A percentile compares a stretch with the other conserved stretches of the same genome.
These are phyloP conservation scores for Cryphonectria naterciae DNA, from an alignment of 2,329 filamentous ascomycete genomes.

Conservation along the genomic window DNA sequence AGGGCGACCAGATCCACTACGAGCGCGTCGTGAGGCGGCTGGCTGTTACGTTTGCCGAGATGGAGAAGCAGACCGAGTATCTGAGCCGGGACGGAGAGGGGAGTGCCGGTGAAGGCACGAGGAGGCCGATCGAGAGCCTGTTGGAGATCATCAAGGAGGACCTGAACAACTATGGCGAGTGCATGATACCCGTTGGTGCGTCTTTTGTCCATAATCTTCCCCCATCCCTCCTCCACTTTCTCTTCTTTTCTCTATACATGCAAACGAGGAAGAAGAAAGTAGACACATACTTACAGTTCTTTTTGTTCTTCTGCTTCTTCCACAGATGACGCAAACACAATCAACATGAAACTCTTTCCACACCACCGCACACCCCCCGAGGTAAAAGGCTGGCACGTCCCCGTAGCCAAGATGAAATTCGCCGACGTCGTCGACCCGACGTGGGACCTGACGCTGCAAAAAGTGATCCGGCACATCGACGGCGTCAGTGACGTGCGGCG, in stretches of 20 bases:
- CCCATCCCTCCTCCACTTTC: neutral
- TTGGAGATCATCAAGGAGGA: constrained; percentile 83
- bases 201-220: constrained; percentile 27
- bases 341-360: constrained; percentile 95
- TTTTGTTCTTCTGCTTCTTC: no score
- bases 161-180: constrained; percentile 95
- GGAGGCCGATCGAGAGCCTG: constrained; percentile 79
- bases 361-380: constrained; percentile 75
- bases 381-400: constrained; percentile 88
- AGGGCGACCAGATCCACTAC: constrained; percentile 74
- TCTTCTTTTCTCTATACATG: neutral
- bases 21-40: constrained; percentile 85
- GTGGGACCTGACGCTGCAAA: constrained; percentile 77
- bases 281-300: constrained; percentile 24
- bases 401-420: constrained; percentile 72
- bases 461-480: constrained; percentile 85
- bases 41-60: constrained; percentile 80
- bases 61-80: constrained; percentile 91
- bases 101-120: constrained; percentile 46
- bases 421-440: constrained; percentile 66
- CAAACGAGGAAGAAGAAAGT: neutral
- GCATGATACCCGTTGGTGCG: constrained; percentile 94
- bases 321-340: constrained; percentile 85
- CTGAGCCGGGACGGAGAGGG: constrained; percentile 63
- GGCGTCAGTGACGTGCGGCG: constrained; percentile 87